phyloP scores from a whole-genome alignment of 768 basidiomycete genomes.

The Suillus luteus region DNA sequence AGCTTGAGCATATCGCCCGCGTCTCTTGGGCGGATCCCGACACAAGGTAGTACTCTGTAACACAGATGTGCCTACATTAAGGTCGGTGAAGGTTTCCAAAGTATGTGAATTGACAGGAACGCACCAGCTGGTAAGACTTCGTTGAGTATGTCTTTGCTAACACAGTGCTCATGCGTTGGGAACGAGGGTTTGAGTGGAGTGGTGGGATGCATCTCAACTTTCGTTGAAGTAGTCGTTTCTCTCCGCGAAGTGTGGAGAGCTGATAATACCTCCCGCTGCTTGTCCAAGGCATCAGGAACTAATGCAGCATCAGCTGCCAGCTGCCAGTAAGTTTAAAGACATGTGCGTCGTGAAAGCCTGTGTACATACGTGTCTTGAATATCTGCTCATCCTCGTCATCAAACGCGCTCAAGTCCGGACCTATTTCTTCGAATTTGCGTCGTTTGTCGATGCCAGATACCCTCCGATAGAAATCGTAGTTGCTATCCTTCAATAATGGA shows the following conservation, averaged over 20 bases:
- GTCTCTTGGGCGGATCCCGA: slow-evolving; percentile 46
- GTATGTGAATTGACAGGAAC: background rate
- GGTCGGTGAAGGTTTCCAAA: background rate
- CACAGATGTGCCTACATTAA: background rate
- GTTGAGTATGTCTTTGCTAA: background rate
- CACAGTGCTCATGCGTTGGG: background rate
- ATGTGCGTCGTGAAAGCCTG: background rate
- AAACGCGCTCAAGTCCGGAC: slow-evolving; percentile 15
- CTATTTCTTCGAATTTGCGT: slow-evolving; percentile 26
- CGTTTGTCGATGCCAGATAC: slow-evolving; percentile 31
- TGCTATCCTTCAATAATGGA: slow-evolving; percentile 28
- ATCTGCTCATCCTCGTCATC: slow-evolving; percentile 10
- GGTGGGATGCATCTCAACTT: background rate
- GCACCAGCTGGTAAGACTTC: background rate
- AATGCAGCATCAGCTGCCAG: background rate
- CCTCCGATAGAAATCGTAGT: slow-evolving; percentile 29
- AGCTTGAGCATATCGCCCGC: slow-evolving; percentile 56
- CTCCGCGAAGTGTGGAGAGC: background rate
- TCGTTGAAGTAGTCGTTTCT: background rate
- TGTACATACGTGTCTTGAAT: background rate
- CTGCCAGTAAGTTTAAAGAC: background rate
- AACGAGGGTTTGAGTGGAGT: background rate
- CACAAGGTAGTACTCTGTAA: background rate
- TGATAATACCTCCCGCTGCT: background rate
- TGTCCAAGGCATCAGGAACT: background rate